A percentile compares a stretch with the other conserved stretches of the same genome.
Evolutionary conservation across 2,329 filamentous ascomycete genomes (phyloP).

Genomic region (Keithomyces neogunnii): DNA sequence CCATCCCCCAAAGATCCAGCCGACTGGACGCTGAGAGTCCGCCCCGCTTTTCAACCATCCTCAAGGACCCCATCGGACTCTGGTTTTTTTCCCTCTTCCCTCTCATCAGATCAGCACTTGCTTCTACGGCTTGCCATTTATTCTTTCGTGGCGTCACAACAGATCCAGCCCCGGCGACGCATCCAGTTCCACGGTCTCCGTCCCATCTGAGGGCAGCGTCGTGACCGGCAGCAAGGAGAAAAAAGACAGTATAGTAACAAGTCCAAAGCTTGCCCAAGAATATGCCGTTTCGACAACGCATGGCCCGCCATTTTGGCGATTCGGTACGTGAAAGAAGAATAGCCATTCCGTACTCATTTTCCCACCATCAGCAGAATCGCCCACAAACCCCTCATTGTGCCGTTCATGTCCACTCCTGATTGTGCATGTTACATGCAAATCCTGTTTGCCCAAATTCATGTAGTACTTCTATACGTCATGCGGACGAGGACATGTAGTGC

Average conservation of each 20-base stretch:
- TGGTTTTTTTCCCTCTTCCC: neutral
- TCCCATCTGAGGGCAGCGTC: neutral
- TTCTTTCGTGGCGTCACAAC: constrained; percentile 4
- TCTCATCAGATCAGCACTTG: constrained; percentile 2
- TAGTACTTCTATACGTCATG: no score
- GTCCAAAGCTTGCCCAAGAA: constrained; percentile 7
- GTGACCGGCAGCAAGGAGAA: constrained; percentile 1
- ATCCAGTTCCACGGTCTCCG: constrained; percentile 1
- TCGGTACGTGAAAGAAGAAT: constrained; percentile 25
- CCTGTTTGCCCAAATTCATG: no score
- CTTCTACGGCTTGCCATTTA: constrained; percentile 6
- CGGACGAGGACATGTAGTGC: no score
- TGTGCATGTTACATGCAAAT: constrained; percentile 6
- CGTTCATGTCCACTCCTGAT: no score
- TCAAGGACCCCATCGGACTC: constrained; percentile 1
- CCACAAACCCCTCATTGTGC: neutral
- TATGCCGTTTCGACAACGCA: constrained; percentile 32
- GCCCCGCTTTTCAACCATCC: constrained; percentile 5
- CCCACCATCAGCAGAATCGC: neutral
- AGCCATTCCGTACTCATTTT: neutral
- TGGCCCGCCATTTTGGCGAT: constrained; percentile 40
- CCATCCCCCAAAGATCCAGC: neutral
- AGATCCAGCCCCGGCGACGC: constrained; percentile 6
- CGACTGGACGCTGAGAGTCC: neutral
- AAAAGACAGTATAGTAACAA: neutral